These are phyloP conservation scores for Talaromyces sp. DNA, from an alignment of 2,329 filamentous ascomycete species.

Conservation along the genomic window DNA sequence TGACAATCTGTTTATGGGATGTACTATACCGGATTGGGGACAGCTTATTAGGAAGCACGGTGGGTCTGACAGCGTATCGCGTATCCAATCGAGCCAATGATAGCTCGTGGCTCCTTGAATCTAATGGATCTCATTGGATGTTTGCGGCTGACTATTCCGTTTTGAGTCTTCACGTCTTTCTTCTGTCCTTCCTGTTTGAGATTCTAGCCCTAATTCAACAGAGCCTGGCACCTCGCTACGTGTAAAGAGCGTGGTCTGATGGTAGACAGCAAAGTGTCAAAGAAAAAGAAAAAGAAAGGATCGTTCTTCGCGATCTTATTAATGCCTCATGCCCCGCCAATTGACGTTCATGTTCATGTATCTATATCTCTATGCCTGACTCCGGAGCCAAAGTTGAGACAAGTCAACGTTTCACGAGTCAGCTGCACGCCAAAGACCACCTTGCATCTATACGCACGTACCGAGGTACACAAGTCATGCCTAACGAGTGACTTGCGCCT, in stretches of 20 bases:
- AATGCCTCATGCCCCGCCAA: not conserved
- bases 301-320: too few species aligned
- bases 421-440: not conserved
- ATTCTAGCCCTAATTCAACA: not conserved
- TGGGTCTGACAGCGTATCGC: not conserved
- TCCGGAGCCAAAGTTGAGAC: not conserved
- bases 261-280: not conserved
- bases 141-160: not conserved
- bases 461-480: not conserved
- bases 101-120: not conserved
- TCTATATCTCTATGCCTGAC: not conserved
- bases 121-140: not conserved
- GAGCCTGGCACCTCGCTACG: too few species aligned
- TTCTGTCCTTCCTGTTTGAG: not conserved
- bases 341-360: not conserved
- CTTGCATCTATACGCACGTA: not conserved
- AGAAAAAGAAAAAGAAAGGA: too few species aligned
- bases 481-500: not conserved
- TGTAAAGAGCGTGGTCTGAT: too few species aligned
- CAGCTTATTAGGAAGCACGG: not conserved
- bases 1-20: not conserved
- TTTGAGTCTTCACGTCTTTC: not conserved
- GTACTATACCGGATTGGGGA: not conserved
- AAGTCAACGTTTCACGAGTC: conserved; percentile 1
- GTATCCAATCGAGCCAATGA: not conserved